A percentile compares a stretch with the other conserved stretches of the same genome.
Conservation (phyloP, 257 asterid species). For the Cinchona pubescens region DNA sequence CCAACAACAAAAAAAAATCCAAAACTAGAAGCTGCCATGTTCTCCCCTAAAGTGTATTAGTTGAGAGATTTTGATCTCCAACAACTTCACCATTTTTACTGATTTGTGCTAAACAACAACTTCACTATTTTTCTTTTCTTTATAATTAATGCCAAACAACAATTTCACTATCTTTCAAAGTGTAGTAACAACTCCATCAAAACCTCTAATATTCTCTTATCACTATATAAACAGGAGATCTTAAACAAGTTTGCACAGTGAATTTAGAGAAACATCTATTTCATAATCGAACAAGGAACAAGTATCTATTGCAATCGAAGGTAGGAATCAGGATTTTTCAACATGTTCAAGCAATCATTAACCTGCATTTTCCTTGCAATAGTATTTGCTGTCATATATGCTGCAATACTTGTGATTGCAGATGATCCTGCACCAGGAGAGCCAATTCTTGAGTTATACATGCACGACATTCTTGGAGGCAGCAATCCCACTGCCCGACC, state of each 20-base stretch:
- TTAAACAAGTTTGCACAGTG: constrained; percentile 10
- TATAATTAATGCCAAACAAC: constrained; percentile 9
- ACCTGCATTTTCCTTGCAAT: constrained; percentile 25
- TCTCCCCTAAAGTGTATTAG: neutral
- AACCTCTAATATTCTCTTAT: neutral
- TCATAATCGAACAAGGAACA: neutral
- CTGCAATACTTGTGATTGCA: constrained; percentile 24
- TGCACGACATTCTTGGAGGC: constrained; percentile 93
- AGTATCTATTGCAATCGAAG: neutral
- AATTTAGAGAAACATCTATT: neutral
- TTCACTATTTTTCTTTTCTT: constrained; percentile 3
- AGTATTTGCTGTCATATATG: constrained; percentile 29
- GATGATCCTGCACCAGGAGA: constrained; percentile 27
- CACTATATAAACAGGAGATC: constrained; percentile 11
- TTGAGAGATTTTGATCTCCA: constrained; percentile 1
- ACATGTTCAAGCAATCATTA: constrained; percentile 40
- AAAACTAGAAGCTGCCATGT: no score
- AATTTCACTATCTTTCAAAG: constrained; percentile 7
- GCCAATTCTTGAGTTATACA: constrained; percentile 64
- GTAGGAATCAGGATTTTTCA: neutral
- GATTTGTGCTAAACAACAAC: constrained; percentile 7
- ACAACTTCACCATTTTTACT: constrained; percentile 8
- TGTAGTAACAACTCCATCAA: constrained; percentile 30
- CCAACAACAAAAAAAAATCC: no score
- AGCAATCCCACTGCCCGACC: constrained; percentile 85